These are phyloP conservation scores for Petrea volubilis DNA, from an alignment of 257 asterid species.

Conservation along the genomic window DNA sequence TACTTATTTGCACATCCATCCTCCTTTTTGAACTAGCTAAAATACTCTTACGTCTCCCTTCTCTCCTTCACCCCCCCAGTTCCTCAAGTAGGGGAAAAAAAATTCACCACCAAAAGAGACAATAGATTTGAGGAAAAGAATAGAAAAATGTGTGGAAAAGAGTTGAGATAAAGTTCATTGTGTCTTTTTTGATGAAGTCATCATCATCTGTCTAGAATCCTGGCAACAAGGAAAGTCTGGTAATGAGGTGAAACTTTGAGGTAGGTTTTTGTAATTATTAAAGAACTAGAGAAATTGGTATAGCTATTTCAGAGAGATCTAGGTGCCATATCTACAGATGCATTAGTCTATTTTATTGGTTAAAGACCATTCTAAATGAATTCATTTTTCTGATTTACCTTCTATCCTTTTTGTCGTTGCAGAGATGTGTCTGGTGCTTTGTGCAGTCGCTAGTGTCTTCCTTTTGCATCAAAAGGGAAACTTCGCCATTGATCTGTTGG, in stretches of 20 bases:
- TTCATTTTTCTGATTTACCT: constrained; percentile 12
- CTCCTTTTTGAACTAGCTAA: neutral
- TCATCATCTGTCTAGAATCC: neutral
- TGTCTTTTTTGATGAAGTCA: neutral
- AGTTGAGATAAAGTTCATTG: no score
- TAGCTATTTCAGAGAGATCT: neutral
- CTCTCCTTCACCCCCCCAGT: neutral
- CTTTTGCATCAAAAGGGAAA: constrained; percentile 64
- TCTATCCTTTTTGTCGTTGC: constrained; percentile 33
- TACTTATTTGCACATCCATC: neutral
- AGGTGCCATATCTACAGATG: neutral
- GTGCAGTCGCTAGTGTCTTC: constrained; percentile 70
- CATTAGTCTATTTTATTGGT: constrained; percentile 1
- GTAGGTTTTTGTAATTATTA: neutral
- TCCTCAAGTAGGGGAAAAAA: neutral
- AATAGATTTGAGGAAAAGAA: neutral
- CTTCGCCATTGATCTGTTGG: constrained; percentile 63
- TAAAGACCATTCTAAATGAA: neutral
- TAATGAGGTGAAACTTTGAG: neutral
- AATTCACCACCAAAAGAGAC: neutral
- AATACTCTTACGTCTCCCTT: neutral
- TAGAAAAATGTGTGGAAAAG: neutral
- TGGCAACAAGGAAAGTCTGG: neutral
- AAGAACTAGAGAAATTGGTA: neutral
- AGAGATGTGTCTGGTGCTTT: constrained; percentile 73